phyloP scores from a whole-genome alignment of 495 filamentous ascomycete species.

The Penicillium bialowiezense region DNA sequence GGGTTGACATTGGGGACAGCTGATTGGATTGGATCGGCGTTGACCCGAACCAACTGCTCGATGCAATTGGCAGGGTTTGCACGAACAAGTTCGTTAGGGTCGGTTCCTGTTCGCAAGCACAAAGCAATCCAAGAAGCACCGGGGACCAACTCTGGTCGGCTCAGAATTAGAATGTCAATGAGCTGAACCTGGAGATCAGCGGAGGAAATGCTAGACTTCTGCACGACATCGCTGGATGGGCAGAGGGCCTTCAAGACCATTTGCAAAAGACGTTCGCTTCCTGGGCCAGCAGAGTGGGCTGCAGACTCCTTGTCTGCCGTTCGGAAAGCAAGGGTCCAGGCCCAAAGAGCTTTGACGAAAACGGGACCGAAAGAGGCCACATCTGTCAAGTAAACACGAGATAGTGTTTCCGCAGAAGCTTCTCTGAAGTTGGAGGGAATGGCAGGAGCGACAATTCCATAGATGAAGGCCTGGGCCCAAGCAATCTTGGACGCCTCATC shows the following conservation, averaged over 20 bases:
- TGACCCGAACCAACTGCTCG: conserved; percentile 37
- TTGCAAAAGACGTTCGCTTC: conserved; percentile 48
- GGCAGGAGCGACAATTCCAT: conserved; percentile 59
- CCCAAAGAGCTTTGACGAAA: conserved; percentile 74
- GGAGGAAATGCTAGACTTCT: conserved; percentile 33
- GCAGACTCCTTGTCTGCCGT: conserved; percentile 73
- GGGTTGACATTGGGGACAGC: conserved; percentile 47
- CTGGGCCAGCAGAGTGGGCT: conserved; percentile 65
- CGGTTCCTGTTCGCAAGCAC: conserved; percentile 71
- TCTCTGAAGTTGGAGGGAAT: conserved; percentile 58
- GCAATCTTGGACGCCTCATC: conserved; percentile 43
- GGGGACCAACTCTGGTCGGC: conserved; percentile 72
- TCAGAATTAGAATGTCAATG: conserved; percentile 72
- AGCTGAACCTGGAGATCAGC: conserved; percentile 59
- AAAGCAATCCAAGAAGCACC: conserved; percentile 81
- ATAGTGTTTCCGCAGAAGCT: conserved; percentile 55
- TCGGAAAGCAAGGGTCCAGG: conserved; percentile 67
- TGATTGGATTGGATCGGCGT: conserved; percentile 40
- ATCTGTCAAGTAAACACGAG: conserved; percentile 53
- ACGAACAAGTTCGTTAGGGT: conserved; percentile 74
- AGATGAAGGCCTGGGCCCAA: conserved; percentile 84
- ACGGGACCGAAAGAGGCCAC: conserved; percentile 53
- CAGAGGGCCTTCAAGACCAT: conserved; percentile 71
- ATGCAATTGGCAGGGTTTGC: conserved; percentile 50
- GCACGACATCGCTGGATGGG: conserved; percentile 40